A percentile compares a stretch with the other conserved stretches of the same genome.
phyloP scores from a whole-genome alignment of 805 yeast genomes.

The Tetrapisispora pingtungensis region DNA sequence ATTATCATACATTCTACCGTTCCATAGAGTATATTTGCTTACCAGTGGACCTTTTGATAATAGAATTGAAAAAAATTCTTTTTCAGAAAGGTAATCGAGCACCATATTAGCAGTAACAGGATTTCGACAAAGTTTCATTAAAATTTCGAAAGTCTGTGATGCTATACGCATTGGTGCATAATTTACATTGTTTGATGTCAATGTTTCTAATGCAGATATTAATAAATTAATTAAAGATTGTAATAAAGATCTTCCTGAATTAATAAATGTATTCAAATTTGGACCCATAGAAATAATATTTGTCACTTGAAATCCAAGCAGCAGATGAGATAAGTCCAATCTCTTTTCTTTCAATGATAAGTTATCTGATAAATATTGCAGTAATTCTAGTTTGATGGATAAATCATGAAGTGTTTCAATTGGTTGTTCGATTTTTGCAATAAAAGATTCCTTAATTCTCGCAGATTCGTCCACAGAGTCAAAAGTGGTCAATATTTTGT shows the following conservation, averaged over 20 bases:
- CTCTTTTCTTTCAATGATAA: conserved; percentile 34
- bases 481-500: conserved; percentile 57
- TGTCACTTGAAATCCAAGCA: conserved; percentile 60
- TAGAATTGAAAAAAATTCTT: conserved; percentile 41
- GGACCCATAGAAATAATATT: conserved; percentile 45
- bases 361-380: conserved; percentile 47
- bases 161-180: conserved; percentile 50
- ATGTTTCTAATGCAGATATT: conserved; percentile 35
- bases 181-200: conserved; percentile 36
- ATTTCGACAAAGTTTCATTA: conserved; percentile 52
- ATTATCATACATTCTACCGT: conserved; percentile 32
- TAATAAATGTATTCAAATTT: conserved; percentile 39
- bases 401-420: conserved; percentile 33
- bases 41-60: conserved; percentile 46
- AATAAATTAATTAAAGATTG: conserved; percentile 43
- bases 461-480: conserved; percentile 71
- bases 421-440: conserved; percentile 50
- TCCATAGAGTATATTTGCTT: conserved; percentile 48
- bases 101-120: conserved; percentile 43
- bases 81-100: conserved; percentile 43
- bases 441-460: conserved; percentile 62
- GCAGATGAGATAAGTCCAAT: conserved; percentile 57
- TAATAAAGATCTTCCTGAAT: conserved; percentile 46
- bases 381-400: conserved; percentile 44
- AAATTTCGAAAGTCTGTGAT: conserved; percentile 46